A percentile compares a stretch with the other conserved stretches of the same genome.
phyloP scores from a whole-genome alignment of 176 grass and related monocot species.

The Oropetium thomaeum region DNA sequence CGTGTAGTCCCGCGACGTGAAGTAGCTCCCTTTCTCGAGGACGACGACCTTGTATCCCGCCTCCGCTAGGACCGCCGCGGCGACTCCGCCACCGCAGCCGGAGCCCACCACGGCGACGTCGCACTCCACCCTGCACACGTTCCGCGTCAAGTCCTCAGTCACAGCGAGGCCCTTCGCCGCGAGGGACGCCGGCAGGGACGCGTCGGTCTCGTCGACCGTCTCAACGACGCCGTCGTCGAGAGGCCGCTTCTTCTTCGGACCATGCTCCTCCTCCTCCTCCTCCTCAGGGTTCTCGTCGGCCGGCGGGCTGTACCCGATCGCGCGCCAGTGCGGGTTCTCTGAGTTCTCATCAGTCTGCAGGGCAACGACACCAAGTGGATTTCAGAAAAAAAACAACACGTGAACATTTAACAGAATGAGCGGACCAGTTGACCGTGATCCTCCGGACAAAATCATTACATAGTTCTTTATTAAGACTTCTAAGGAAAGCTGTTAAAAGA shows the following conservation, averaged over 20 bases:
- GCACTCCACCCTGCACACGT: slow-evolving; percentile 50
- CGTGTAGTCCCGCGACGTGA: slow-evolving; percentile 73
- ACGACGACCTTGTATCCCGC: slow-evolving; percentile 77
- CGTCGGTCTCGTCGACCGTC: slow-evolving; percentile 47
- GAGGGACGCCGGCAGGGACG: slow-evolving; percentile 44
- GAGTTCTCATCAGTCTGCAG: slow-evolving; percentile 69
- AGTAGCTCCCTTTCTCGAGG: slow-evolving; percentile 90
- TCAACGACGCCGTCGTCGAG: slow-evolving; percentile 77
- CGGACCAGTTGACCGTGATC: background rate
- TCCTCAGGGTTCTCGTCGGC: slow-evolving; percentile 1
- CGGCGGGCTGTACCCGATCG: slow-evolving; percentile 66
- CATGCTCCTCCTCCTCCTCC: background rate
- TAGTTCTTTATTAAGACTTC: background rate
- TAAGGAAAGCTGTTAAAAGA: background rate
- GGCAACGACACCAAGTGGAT: background rate
- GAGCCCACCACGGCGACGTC: slow-evolving; percentile 75
- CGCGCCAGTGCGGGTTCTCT: slow-evolving; percentile 67
- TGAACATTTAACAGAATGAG: background rate
- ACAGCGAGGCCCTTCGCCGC: slow-evolving; percentile 43
- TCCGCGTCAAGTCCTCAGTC: slow-evolving; percentile 3
- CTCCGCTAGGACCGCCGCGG: slow-evolving; percentile 69
- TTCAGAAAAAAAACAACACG: no score
- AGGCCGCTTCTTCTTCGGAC: slow-evolving; percentile 48
- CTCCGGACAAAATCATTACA: background rate
- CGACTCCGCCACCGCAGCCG: slow-evolving; percentile 80